Base-by-base conservation (phyloP, 2,329 filamentous ascomycete genomes). In the Rhytidhysteron rufulum region DNA sequence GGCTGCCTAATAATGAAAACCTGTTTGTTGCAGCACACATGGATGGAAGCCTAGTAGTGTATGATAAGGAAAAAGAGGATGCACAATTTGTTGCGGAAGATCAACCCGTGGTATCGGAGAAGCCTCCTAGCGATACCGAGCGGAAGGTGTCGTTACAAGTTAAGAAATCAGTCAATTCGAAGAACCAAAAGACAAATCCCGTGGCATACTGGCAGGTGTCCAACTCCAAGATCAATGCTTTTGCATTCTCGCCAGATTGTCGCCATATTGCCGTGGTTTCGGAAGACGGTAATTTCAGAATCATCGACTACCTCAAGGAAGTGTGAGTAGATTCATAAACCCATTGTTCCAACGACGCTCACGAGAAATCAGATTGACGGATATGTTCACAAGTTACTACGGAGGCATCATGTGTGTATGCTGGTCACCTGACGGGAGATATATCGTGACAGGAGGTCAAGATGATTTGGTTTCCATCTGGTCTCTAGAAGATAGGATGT, bases 31-130 rank as follows among this genome's bases (percentile, higher is more conserved):
- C 90, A 9, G 85, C 89, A 9, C 90, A 97, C 62, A 86, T 88
- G 74, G 90, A 98, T 57, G 93, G 93, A 2, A 85, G 85, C 3
- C 66, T 98, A 32, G 79, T 98, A 3, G 88, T 97, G 2, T 98
- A 97, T 54, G 93, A 98, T 67, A 98, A 97, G 67, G 90, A 96
- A 59, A 95, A 93, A 62, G 90, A 96, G 49, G 90, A 96, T 60
- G 82, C 83, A 1, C 74, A 82, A 1, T 93, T 95, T 55, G 74
- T 80, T 3, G 77, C 85, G 0, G 88, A 95, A 59, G 77, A 85
- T 8, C 49, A 51, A 35, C 39, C 50, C 19, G 39, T 51, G 6
- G 38, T 53, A 6, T 42, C 45, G 3, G 59, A 61, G 17, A 46
- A 53, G n/a, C 49, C 51, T 13, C 56, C 52, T 35, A 43, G 34